phyloP scores from a whole-genome alignment of 371 early-diverging fungal genomes.

The Ordospora pajunii region DNA sequence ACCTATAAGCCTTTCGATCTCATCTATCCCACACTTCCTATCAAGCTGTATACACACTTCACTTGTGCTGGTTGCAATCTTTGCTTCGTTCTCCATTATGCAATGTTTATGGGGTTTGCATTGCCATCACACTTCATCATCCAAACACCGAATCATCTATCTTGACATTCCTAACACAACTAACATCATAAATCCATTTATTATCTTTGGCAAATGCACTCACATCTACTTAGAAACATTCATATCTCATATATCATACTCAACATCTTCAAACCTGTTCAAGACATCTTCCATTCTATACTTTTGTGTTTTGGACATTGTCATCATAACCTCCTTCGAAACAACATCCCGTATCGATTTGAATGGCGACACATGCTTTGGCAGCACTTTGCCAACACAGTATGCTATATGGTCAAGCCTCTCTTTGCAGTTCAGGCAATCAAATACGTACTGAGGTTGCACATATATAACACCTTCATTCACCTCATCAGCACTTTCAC shows the following conservation, averaged over 20 bases:
- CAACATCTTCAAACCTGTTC: constrained; percentile 35
- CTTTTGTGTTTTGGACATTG: constrained; percentile 45
- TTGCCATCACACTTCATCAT: not conserved
- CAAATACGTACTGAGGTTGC: constrained; percentile 56
- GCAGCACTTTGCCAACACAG: constrained; percentile 43
- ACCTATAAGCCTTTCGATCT: not conserved
- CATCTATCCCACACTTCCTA: not conserved
- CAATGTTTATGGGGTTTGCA: constrained; percentile 1
- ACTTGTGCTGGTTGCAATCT: not conserved
- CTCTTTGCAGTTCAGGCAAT: constrained; percentile 30
- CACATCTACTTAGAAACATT: too few relatives aligned
- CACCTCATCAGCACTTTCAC: constrained; percentile 29
- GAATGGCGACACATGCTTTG: constrained; percentile 51
- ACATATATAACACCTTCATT: constrained; percentile 22
- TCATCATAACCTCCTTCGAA: constrained; percentile 12
- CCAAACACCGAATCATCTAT: not conserved
- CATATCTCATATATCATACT: not conserved
- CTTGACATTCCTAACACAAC: not conserved
- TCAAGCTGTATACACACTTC: not conserved
- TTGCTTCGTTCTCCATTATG: not conserved
- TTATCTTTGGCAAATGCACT: not conserved
- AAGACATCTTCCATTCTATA: constrained; percentile 38
- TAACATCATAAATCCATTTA: not conserved
- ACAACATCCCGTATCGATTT: constrained; percentile 13
- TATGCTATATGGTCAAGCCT: not conserved